These are phyloP conservation scores for Paraglomus brasilianum DNA, from an alignment of 192 early-diverging fungal genomes.

Conservation along the genomic window DNA sequence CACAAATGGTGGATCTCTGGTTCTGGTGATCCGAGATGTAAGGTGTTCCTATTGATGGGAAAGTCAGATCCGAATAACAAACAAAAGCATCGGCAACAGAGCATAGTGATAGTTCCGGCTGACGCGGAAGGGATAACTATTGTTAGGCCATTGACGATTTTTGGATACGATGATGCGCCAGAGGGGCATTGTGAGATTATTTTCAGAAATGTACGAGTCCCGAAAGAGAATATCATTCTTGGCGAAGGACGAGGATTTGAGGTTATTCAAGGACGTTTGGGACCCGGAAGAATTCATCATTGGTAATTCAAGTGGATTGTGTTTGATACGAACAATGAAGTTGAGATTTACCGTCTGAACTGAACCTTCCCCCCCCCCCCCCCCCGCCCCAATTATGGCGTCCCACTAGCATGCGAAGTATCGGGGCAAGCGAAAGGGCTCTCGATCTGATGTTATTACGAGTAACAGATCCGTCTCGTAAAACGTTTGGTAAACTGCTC, in stretches of 20 bases:
- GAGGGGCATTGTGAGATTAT: conserved; percentile 95
- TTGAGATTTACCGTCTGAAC: not conserved
- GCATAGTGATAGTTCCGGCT: conserved; percentile 84
- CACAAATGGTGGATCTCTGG: conserved; percentile 99
- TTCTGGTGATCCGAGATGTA: conserved; percentile 90
- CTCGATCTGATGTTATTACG: conserved; percentile 83
- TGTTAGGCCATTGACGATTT: conserved; percentile 82
- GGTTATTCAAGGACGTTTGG: conserved; percentile 94
- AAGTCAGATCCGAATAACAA: conserved; percentile 72
- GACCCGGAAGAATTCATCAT: conserved; percentile 97
- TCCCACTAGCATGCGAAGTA: conserved; percentile 72
- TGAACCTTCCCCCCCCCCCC: not conserved
- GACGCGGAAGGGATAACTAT: conserved; percentile 80
- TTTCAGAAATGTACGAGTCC: conserved; percentile 88
- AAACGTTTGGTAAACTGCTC: conserved; percentile 86
- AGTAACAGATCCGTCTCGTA: conserved; percentile 72
- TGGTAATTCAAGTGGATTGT: conserved; percentile 47
- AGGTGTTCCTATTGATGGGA: conserved; percentile 91
- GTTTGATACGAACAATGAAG: not conserved
- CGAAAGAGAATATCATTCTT: conserved; percentile 82
- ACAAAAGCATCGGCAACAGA: conserved; percentile 81
- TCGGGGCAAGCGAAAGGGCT: conserved; percentile 92
- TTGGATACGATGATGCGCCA: conserved; percentile 95
- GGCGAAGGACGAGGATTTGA: conserved; percentile 99
- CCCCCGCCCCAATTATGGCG: not conserved